Evolutionary conservation across 2,329 filamentous ascomycete species (phyloP), one percentile per base, ranked within the genome.

Genomic region (Sclerotinia glacialis): DNA sequence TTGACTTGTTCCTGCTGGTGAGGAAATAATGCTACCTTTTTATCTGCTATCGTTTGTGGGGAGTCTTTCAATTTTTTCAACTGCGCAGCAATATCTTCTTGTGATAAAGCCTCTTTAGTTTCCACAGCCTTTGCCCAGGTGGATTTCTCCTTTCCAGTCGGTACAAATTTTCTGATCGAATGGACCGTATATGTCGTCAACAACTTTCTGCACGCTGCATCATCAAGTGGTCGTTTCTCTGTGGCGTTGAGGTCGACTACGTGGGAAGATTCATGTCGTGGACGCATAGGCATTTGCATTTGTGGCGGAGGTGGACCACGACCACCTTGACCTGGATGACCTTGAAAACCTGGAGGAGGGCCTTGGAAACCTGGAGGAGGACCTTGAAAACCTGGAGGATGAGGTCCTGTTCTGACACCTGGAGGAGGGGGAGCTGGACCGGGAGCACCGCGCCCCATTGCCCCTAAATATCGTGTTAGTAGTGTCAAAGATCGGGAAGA

Each of bases 1-100:
- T 71, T 71, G 37, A 77, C 70, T 64, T 77, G 76, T 2, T 60
- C 56, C 56, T 73, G 70, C 59, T 75, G 74, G 49, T 65, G 70
- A 31, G 67, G 69, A n/a, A 49, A 68, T 21, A 77, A 68, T 3
- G 66, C 68, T 5, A 58, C 66, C 65, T 72, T 76, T 65, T 75
- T 74, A 11, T 77, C 72, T 16, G 70, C 56, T 37, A 76, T 69
- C 4, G 72, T 69, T 26, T 68, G 67, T 31, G 58, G 58, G 31
- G 62, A 69, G n/a, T 74, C 68, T 46, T 69, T 71, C 23, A 75
- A 68, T 65, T 69, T 73, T 61, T 72, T 72, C 52, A 76, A 69
- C 46, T 71, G 68, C 47, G 69, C 71, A n/a, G 56, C 40, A 31
- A 76, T 72, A 23, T 76, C 72, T 6, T 74, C 70, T 49, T 74